A percentile compares a stretch with the other conserved stretches of the same genome.
Evolutionary conservation across 148 eudicot species (phyloP).

Genomic region (Rhododendron molle): DNA sequence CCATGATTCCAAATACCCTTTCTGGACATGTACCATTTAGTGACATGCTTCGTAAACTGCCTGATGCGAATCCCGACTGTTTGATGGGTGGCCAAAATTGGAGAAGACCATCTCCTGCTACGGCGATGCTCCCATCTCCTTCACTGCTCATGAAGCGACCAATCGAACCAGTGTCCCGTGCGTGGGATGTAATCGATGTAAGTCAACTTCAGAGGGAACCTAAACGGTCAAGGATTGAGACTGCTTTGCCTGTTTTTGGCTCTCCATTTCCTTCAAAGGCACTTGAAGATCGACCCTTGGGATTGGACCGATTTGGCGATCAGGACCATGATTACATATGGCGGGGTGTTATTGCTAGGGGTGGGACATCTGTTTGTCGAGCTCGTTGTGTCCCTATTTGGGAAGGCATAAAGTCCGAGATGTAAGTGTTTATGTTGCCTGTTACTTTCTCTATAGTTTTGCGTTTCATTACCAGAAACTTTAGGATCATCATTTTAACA

Average conservation of each 20-base stretch:
- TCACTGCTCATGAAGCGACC: conserved; percentile 31
- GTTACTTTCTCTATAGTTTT: background rate
- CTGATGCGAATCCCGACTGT: conserved; percentile 30
- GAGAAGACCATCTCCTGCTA: conserved; percentile 59
- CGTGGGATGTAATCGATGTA: conserved; percentile 75
- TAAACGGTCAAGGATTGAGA: conserved; percentile 68
- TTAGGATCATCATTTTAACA: background rate
- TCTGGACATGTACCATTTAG: conserved; percentile 29
- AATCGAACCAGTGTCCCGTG: conserved; percentile 34
- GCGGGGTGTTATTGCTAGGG: conserved; percentile 92
- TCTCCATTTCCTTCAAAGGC: conserved; percentile 21
- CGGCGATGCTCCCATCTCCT: conserved; percentile 51
- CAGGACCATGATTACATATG: conserved; percentile 54
- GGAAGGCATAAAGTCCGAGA: conserved; percentile 52
- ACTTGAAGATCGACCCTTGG: conserved; percentile 22
- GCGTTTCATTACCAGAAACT: background rate
- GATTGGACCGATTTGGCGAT: conserved; percentile 22
- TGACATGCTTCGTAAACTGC: conserved; percentile 35
- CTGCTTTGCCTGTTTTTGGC: conserved; percentile 22
- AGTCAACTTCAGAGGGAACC: conserved; percentile 42
- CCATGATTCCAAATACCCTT: conserved; percentile 28
- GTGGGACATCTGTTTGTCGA: conserved; percentile 77
- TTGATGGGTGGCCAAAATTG: conserved; percentile 44
- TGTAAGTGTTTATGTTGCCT: conserved; percentile 54
- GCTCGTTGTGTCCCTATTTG: conserved; percentile 89